A percentile compares a stretch with the other conserved stretches of the same genome.
These are phyloP conservation scores for Nemania diffusa DNA, from an alignment of 2,329 filamentous ascomycete species.

Conservation along the genomic window DNA sequence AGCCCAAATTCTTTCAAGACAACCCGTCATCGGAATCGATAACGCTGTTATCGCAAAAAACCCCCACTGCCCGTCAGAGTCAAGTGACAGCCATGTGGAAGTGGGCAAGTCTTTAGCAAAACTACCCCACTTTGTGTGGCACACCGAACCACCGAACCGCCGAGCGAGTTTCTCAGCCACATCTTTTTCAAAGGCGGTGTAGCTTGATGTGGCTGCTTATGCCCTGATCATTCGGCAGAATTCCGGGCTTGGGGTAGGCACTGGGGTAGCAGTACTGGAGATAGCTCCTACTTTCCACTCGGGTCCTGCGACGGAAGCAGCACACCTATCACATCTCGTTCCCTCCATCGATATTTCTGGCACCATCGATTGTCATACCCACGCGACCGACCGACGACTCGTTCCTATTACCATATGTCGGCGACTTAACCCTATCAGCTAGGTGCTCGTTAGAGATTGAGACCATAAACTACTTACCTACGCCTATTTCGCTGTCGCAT, in stretches of 20 bases:
- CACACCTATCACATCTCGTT: background rate
- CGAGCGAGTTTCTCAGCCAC: background rate
- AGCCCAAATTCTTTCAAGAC: slow-evolving; percentile 8
- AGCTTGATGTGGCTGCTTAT: background rate
- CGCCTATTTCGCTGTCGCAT: background rate
- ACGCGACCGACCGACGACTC: background rate
- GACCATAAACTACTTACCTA: no score
- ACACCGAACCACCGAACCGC: background rate
- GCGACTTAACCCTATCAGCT: background rate
- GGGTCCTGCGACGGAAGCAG: background rate
- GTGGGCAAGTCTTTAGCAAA: background rate
- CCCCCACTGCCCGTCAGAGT: slow-evolving; percentile 15
- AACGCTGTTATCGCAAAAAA: slow-evolving; percentile 2
- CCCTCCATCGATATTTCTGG: background rate
- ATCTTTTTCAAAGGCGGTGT: background rate
- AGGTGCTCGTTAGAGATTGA: background rate
- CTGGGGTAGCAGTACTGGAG: background rate
- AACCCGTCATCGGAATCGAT: slow-evolving; percentile 30
- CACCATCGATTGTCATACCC: background rate
- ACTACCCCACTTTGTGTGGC: background rate
- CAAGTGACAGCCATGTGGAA: slow-evolving; percentile 3
- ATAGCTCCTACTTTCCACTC: background rate
- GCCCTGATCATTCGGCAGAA: background rate
- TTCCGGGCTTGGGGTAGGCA: background rate
- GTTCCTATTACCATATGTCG: background rate